Percentiles rank a stretch among this genome's conserved stretches.
phyloP scores from a whole-genome alignment of 2,329 filamentous ascomycete genomes.

The Penicillium verrucosum region DNA sequence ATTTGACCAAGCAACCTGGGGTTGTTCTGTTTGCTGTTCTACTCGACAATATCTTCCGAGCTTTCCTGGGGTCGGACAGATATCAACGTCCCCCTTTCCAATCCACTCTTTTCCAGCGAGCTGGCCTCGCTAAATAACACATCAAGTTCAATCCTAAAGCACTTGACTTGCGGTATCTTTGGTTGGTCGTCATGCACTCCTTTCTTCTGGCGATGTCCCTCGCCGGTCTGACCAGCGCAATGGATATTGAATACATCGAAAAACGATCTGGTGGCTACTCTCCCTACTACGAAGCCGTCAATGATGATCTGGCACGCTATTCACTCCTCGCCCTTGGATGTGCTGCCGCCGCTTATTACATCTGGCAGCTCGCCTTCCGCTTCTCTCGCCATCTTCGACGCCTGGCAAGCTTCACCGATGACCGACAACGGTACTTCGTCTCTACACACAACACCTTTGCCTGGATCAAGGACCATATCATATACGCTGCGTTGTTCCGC shows the following conservation, averaged over 20 bases:
- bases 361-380: constrained; percentile 63
- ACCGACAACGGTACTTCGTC: constrained; percentile 75
- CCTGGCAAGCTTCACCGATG: constrained; percentile 72
- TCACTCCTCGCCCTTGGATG: constrained; percentile 62
- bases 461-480: constrained; percentile 67
- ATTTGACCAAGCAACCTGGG: constrained; percentile 10
- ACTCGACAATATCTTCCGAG: not conserved
- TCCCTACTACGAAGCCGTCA: constrained; percentile 37
- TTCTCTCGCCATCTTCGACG: constrained; percentile 67
- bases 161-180: not conserved
- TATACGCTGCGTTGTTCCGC: constrained; percentile 47
- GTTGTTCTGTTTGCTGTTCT: constrained; percentile 5
- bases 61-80: constrained; percentile 3
- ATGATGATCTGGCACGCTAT: constrained; percentile 59
- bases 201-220: constrained; percentile 27
- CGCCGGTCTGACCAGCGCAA: constrained; percentile 28
- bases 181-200: constrained; percentile 20
- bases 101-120: constrained; percentile 20
- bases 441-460: constrained; percentile 54
- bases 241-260: constrained; percentile 26
- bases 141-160: not conserved
- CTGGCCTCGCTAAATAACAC: constrained; percentile 29
- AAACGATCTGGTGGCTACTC: constrained; percentile 21
- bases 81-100: constrained; percentile 1
- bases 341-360: constrained; percentile 60